Conservation (phyloP, 768 basidiomycete genomes). For the Pholiota molesta region DNA sequence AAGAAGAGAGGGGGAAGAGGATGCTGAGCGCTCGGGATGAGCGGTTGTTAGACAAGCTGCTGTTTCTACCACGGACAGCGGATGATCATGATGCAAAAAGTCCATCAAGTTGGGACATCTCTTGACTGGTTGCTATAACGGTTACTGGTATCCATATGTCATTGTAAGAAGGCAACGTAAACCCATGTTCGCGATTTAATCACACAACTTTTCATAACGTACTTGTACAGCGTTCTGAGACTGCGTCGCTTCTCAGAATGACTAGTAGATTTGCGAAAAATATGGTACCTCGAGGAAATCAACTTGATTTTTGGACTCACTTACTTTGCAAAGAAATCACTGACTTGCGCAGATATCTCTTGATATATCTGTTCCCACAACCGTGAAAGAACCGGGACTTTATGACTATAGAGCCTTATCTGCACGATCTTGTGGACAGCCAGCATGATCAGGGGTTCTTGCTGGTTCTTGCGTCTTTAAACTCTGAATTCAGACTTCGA, state of each 20-base stretch:
- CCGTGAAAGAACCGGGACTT: neutral
- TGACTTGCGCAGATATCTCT: too few relatives aligned
- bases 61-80: constrained; percentile 4
- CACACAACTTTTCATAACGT: too few relatives aligned
- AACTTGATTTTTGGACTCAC: too few relatives aligned
- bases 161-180: neutral
- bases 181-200: neutral
- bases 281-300: neutral
- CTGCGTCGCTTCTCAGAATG: too few relatives aligned
- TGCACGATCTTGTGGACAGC: neutral
- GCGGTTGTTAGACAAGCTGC: constrained; percentile 17
- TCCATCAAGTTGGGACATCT: constrained; percentile 4
- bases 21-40: constrained; percentile 1
- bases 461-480: neutral
- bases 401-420: neutral
- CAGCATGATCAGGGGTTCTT: neutral
- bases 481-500: neutral
- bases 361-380: neutral
- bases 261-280: too few relatives aligned
- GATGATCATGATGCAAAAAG: constrained; percentile 4
- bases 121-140: constrained; percentile 24
- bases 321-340: too few relatives aligned
- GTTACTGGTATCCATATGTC: constrained; percentile 20
- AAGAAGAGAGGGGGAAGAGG: constrained; percentile 4
- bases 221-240: too few relatives aligned